Percentiles rank a stretch among this genome's conserved stretches.
Conservation (phyloP, 371 early-diverging fungal genomes). For the Mortierella sp. region DNA sequence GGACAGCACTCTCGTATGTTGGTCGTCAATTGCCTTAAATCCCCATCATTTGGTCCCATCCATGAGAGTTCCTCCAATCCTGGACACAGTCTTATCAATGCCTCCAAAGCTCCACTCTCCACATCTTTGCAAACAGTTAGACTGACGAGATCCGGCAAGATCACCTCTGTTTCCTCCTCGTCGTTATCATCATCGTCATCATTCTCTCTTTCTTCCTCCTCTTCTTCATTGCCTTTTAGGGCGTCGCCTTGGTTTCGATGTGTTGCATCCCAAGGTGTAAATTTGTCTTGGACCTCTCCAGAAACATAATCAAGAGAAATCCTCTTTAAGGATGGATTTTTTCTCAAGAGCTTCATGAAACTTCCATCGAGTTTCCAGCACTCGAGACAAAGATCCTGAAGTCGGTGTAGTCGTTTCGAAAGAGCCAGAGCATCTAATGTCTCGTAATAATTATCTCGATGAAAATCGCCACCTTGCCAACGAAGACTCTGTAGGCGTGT, state of each 20-base stretch:
- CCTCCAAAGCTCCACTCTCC: conserved; percentile 29
- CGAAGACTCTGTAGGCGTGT: conserved; percentile 22
- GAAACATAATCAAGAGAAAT: conserved; percentile 29
- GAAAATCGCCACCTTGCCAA: conserved; percentile 33
- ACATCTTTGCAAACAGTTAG: conserved; percentile 33
- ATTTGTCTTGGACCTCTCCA: conserved; percentile 13
- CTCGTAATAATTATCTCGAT: conserved; percentile 26
- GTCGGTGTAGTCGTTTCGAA: conserved; percentile 6
- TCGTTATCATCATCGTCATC: neutral
- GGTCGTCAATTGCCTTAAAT: conserved; percentile 14
- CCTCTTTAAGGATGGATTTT: conserved; percentile 14
- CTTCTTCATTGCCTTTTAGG: neutral
- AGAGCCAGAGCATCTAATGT: conserved; percentile 18
- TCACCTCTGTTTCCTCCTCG: neutral
- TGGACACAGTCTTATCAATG: conserved; percentile 23
- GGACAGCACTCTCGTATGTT: conserved; percentile 17
- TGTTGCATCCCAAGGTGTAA: neutral
- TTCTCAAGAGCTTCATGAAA: conserved; percentile 14
- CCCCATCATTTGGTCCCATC: conserved; percentile 26
- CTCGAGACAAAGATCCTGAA: conserved; percentile 26
- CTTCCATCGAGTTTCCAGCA: conserved; percentile 24
- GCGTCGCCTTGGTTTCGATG: neutral
- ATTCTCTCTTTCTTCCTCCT: too few relatives aligned
- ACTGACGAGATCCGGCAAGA: conserved; percentile 7
- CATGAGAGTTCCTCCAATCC: conserved; percentile 26